Conservation (phyloP, 169 alveolate species). For the Eimeria brunetti region DNA sequence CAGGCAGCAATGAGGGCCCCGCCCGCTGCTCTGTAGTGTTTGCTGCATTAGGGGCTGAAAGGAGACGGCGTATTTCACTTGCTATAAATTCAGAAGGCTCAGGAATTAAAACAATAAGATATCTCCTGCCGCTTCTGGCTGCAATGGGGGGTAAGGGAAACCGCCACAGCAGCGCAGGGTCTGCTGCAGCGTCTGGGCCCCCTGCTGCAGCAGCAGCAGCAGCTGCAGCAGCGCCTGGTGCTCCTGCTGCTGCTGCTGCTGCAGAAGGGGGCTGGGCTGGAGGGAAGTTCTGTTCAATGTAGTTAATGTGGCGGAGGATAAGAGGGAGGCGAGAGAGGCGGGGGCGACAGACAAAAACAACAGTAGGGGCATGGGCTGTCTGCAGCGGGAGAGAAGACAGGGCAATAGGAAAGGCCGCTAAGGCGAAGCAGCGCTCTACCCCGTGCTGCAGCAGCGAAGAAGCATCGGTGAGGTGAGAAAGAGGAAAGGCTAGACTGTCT, state of each 20-base stretch:
- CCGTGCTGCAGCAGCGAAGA: conserved; percentile 78
- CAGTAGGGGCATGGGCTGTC: conserved; percentile 60
- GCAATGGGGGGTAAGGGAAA: conserved; percentile 43
- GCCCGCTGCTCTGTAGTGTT: neutral
- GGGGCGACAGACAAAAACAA: conserved; percentile 70
- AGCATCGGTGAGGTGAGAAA: conserved; percentile 56
- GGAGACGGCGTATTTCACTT: conserved; percentile 73
- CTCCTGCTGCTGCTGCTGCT: neutral
- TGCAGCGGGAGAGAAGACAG: conserved; percentile 25
- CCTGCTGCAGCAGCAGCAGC: conserved; percentile 6
- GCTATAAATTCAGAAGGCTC: conserved; percentile 60
- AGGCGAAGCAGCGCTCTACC: conserved; percentile 76
- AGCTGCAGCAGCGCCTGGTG: no score
- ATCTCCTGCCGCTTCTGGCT: conserved; percentile 59
- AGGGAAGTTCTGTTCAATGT: conserved; percentile 49
- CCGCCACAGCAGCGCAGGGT: conserved; percentile 8
- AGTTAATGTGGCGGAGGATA: conserved; percentile 39
- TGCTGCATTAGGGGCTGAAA: conserved; percentile 7
- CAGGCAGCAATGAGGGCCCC: neutral
- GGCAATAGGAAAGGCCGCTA: conserved; percentile 46
- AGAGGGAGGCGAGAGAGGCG: conserved; percentile 67
- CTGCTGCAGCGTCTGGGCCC: neutral
- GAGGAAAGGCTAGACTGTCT: conserved; percentile 67
- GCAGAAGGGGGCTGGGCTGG: conserved; percentile 65
- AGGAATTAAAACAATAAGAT: conserved; percentile 41